Evolutionary conservation across 371 early-diverging fungal genomes (phyloP).

Genomic region (Mortierella sp.): DNA sequence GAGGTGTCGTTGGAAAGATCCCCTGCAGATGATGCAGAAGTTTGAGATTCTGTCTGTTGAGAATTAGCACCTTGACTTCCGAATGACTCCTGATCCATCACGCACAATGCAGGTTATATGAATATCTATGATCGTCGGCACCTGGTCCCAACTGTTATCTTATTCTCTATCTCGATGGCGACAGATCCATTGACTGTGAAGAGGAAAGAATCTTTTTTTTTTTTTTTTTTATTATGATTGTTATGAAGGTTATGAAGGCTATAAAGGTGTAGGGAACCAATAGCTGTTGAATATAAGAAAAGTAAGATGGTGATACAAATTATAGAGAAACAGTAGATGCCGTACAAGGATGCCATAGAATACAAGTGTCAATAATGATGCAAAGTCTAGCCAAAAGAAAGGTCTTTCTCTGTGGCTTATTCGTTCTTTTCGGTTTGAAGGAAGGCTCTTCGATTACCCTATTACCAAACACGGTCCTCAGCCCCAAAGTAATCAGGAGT

Average conservation of each 20-base stretch:
- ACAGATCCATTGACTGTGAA: neutral
- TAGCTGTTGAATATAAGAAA: no score
- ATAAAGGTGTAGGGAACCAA: no score
- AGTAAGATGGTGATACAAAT: slow-evolving; percentile 7
- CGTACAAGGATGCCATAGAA: slow-evolving; percentile 11
- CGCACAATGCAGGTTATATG: neutral
- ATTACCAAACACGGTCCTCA: slow-evolving; percentile 47
- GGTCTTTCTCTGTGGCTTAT: neutral
- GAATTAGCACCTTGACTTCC: slow-evolving; percentile 6
- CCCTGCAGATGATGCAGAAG: neutral
- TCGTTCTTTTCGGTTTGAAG: slow-evolving; percentile 6
- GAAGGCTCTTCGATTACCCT: slow-evolving; percentile 20
- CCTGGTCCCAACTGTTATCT: neutral
- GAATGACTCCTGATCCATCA: slow-evolving; percentile 9
- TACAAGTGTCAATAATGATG: slow-evolving; percentile 11
- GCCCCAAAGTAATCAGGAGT: slow-evolving; percentile 46
- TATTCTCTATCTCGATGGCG: neutral
- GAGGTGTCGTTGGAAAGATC: neutral
- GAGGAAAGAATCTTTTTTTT: neutral
- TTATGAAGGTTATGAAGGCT: no score
- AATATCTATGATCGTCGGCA: neutral
- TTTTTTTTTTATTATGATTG: no score
- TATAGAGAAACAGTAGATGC: slow-evolving; percentile 3
- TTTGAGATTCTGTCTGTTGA: neutral
- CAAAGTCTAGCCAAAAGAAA: no score